Conservation (phyloP, 2,329 filamentous ascomycete species). For the Colletotrichum viniferum region DNA sequence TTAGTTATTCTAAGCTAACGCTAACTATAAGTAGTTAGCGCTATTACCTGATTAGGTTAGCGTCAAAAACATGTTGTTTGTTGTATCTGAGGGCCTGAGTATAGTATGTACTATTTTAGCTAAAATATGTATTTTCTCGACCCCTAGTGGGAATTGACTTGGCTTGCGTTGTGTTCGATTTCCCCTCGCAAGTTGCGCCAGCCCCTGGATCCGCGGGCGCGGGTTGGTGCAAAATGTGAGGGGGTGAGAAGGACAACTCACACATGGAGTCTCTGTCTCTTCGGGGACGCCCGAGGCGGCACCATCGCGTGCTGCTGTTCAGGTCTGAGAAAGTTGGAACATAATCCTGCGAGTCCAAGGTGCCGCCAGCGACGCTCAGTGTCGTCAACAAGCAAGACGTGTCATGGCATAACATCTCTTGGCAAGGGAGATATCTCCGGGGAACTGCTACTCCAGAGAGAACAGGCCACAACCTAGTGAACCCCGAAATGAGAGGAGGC, state of each 20-base stretch:
- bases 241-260: neutral
- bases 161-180: neutral
- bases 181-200: neutral
- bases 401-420: neutral
- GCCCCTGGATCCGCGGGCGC: neutral
- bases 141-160: neutral
- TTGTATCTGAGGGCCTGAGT: too few relatives aligned
- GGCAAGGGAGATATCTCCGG: neutral
- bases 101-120: too few relatives aligned
- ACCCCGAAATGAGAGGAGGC: slow-evolving; percentile 8
- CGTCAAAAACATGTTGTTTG: too few relatives aligned
- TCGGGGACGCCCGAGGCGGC: neutral
- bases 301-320: neutral
- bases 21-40: too few relatives aligned
- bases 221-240: neutral
- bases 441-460: neutral
- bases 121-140: too few relatives aligned
- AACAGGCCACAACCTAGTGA: neutral
- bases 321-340: neutral
- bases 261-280: neutral
- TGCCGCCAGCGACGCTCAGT: neutral
- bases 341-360: neutral
- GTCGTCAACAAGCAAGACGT: neutral
- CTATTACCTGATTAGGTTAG: too few relatives aligned
- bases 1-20: too few relatives aligned